Conservation (phyloP, 768 basidiomycete genomes). For the Hemileccinum impolitum region DNA sequence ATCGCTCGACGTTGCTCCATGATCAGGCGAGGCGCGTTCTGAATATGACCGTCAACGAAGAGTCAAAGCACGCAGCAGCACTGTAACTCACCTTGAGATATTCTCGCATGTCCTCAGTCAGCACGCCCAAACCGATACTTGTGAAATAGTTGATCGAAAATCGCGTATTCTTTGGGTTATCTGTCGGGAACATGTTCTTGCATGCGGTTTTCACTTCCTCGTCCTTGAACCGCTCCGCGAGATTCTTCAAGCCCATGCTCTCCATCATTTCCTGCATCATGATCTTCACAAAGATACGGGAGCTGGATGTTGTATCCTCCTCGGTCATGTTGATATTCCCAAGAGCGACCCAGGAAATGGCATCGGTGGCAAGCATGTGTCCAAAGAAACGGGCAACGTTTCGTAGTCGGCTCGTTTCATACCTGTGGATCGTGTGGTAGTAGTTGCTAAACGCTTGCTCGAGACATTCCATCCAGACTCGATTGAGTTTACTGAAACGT, state of each 20-base stretch:
- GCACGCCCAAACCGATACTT: conserved; percentile 81
- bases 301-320: conserved; percentile 94
- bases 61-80: background rate
- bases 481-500: conserved; percentile 94
- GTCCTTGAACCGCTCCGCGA: conserved; percentile 90
- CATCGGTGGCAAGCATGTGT: conserved; percentile 81
- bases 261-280: conserved; percentile 95
- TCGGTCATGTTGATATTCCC: conserved; percentile 90
- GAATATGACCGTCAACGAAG: conserved; percentile 6
- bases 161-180: conserved; percentile 94
- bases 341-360: conserved; percentile 85
- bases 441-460: conserved; percentile 87
- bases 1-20: conserved; percentile 92
- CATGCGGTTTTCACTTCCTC: conserved; percentile 73
- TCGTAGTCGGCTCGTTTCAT: conserved; percentile 96
- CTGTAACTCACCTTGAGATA: conserved; percentile 72
- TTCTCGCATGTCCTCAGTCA: conserved; percentile 97
- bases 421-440: conserved; percentile 95
- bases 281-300: conserved; percentile 97
- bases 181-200: conserved; percentile 89
- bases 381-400: conserved; percentile 98
- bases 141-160: conserved; percentile 99
- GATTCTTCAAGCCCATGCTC: conserved; percentile 80
- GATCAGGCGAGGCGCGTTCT: conserved; percentile 91
- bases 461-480: conserved; percentile 87